Base-by-base conservation (phyloP, 495 filamentous ascomycete genomes). In the Penicillium mononematosum region DNA sequence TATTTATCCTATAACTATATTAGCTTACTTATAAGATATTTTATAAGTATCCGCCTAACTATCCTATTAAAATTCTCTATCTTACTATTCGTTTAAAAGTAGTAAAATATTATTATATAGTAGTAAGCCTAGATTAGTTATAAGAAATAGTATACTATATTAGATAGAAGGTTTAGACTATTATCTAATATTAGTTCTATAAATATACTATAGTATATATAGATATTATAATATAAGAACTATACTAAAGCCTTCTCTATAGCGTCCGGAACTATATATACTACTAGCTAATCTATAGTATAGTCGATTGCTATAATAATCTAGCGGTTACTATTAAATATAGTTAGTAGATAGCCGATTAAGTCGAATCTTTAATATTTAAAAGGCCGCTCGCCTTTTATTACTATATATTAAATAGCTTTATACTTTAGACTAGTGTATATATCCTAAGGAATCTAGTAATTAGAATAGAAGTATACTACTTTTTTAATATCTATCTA, bases 181-280 rank as follows among this genome's bases (percentile, higher is more conserved):
- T 56, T 49, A 49, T 56, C 25, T 14, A 16, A 46, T 8, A 49
- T 56, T 5, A 56, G 16, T 25, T 56, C 29, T 20, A 34, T 17
- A 27, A 27, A 22, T 3, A n/a, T 14, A 1, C 20, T 49, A 42
- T 56, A 56, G 7, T 56, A 38, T 1, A n/a, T 11, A 9, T 46
- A 56, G 16, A 48, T 49, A 9, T 48, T 7, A 22, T 27, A 2
- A 2, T 22, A 22, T 22, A 22, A 2, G 20, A 22, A 22, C 20
- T 22, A 22, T 22, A 22, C 20, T 22, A 22, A 22, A 2, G 20
- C 20, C 20, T 22, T 22, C 20, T 22, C 2, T 22, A 22, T 22
- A 22, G 20, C 20, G 20, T 22, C 20, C 2, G 2, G 20, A 2
- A 22, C 20, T 22, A 22, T 22, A 14, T 43, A n/a, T 34, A 38